phyloP scores from a whole-genome alignment of 441 rosid species.

The Adansonia gregorii region DNA sequence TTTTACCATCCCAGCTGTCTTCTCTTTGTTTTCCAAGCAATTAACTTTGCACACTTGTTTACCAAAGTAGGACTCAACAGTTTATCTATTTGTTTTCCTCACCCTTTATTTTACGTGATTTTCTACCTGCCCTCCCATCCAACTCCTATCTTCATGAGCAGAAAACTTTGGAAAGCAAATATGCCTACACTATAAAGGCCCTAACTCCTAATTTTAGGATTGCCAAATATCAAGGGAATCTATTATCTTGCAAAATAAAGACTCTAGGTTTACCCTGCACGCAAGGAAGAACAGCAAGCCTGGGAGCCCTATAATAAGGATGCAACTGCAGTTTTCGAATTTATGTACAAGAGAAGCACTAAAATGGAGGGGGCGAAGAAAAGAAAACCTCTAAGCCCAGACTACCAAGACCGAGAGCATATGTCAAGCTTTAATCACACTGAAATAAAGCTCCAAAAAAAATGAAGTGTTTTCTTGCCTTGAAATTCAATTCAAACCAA shows the following conservation, averaged over 20 bases:
- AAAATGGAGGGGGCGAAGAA: neutral
- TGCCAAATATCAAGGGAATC: neutral
- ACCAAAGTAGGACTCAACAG: neutral
- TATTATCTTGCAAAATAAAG: neutral
- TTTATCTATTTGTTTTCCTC: neutral
- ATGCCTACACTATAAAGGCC: neutral
- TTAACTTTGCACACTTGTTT: neutral
- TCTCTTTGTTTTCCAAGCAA: neutral
- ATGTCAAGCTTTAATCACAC: neutral
- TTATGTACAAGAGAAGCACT: neutral
- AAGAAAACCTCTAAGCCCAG: neutral
- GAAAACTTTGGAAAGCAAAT: slow-evolving; percentile 1
- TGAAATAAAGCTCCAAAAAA: neutral
- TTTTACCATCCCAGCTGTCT: neutral
- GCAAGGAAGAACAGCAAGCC: neutral
- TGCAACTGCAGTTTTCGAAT: neutral
- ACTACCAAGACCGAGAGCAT: neutral
- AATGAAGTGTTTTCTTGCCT: neutral
- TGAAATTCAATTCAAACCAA: neutral
- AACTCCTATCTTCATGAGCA: neutral
- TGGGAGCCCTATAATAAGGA: neutral
- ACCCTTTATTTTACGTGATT: neutral
- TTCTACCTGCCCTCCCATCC: neutral
- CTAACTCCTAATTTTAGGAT: neutral
- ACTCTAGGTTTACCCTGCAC: neutral